Conservation (phyloP, 257 asterid genomes). For the Forsythia viridissima region DNA sequence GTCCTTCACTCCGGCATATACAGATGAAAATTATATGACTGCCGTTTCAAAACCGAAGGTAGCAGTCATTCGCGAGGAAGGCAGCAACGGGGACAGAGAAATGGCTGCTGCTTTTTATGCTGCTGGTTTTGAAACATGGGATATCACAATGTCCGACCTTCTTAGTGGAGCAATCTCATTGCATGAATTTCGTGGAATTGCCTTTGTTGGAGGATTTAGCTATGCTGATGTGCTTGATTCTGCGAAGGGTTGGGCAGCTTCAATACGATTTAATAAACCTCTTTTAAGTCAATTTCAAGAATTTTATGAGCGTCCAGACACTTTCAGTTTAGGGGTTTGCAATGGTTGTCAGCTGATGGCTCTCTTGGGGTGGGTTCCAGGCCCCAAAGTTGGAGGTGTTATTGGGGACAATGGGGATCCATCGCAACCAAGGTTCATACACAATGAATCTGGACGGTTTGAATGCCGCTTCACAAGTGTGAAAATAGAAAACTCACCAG, state of each 20-base stretch:
- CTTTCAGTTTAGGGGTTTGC: constrained; percentile 93
- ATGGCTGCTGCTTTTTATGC: constrained; percentile 93
- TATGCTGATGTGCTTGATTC: constrained; percentile 95
- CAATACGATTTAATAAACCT: constrained; percentile 74
- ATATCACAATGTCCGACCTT: constrained; percentile 89
- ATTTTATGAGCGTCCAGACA: constrained; percentile 69
- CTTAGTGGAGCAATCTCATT: constrained; percentile 58
- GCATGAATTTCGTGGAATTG: constrained; percentile 65
- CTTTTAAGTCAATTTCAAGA: constrained; percentile 76
- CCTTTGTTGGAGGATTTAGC: constrained; percentile 93
- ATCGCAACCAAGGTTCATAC: constrained; percentile 85
- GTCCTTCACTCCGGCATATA: constrained; percentile 65
- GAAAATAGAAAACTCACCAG: constrained; percentile 71
- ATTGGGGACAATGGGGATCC: constrained; percentile 62
- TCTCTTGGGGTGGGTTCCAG: constrained; percentile 92
- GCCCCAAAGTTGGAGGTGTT: constrained; percentile 77
- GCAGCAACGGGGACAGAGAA: constrained; percentile 96
- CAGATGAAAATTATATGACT: constrained; percentile 54
- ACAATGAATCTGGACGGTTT: constrained; percentile 80
- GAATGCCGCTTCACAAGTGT: constrained; percentile 91
- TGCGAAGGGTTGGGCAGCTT: constrained; percentile 96
- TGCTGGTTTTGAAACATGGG: constrained; percentile 97
- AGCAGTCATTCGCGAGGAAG: constrained; percentile 91
- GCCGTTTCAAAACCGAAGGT: constrained; percentile 70
- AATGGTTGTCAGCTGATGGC: constrained; percentile 99